These are phyloP conservation scores for Nigrospora sphaerica DNA, from an alignment of 2,329 filamentous ascomycete species.

Conservation along the genomic window DNA sequence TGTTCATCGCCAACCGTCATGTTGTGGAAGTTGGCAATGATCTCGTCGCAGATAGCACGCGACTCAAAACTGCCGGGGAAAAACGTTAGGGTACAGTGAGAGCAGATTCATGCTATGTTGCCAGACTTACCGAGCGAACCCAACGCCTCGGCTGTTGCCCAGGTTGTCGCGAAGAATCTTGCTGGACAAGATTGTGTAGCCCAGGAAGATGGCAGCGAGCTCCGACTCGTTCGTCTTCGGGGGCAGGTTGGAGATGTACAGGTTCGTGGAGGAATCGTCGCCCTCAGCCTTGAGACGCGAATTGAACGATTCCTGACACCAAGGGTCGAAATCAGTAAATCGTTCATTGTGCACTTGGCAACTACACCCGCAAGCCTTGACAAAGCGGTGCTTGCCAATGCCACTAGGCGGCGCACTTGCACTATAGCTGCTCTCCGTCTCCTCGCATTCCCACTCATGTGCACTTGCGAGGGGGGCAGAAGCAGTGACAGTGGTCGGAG, in stretches of 20 bases:
- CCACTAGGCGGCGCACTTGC: no score
- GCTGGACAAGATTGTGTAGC: constrained; percentile 81
- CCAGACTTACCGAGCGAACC: constrained; percentile 77
- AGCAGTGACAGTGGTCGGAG: no score
- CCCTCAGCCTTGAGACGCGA: constrained; percentile 94
- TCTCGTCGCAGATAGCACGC: constrained; percentile 82
- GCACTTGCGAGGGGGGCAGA: no score
- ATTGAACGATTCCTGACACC: constrained; percentile 84
- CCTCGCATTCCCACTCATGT: background rate
- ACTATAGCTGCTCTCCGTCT: background rate
- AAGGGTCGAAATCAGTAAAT: constrained; percentile 7
- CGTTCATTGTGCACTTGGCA: background rate
- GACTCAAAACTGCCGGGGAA: constrained; percentile 64
- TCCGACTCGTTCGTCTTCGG: constrained; percentile 86
- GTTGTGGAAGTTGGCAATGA: constrained; percentile 84
- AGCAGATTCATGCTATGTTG: constrained; percentile 10
- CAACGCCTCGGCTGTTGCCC: constrained; percentile 91
- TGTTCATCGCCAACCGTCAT: constrained; percentile 68
- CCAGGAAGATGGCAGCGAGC: constrained; percentile 69
- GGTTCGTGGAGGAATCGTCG: constrained; percentile 83
- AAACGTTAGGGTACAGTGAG: background rate
- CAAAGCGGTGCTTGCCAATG: no score
- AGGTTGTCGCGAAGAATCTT: constrained; percentile 90
- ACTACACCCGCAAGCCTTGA: constrained; percentile 1
- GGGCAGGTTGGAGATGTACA: constrained; percentile 96